Percentiles rank a stretch among this genome's conserved stretches.
Evolutionary conservation across 768 basidiomycete species (phyloP).

Genomic region (Symmetrospora coprosmae): DNA sequence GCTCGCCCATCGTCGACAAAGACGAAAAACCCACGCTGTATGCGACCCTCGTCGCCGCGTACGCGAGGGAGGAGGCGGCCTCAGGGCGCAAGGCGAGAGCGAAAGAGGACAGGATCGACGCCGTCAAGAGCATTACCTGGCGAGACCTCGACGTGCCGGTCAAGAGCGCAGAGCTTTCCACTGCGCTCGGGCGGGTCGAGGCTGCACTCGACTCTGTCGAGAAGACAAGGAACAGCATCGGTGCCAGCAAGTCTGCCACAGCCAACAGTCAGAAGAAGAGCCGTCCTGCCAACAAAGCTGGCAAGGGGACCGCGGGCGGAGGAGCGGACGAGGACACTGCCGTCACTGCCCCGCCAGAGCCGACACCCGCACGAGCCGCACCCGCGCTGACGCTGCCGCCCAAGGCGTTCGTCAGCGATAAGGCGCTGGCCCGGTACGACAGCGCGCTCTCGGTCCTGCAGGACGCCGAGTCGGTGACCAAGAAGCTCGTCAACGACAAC

Average conservation of each 20-base stretch:
- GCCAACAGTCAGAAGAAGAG: no score
- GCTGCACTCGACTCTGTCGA: neutral
- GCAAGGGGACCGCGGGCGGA: no score
- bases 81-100: neutral
- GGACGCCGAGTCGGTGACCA: constrained; percentile 72
- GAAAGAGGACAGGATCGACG: neutral
- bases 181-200: neutral
- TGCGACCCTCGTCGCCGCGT: neutral
- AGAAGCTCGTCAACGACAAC: constrained; percentile 66
- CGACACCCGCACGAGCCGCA: no score
- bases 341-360: no score
- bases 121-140: neutral
- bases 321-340: no score
- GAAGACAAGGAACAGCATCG: no score
- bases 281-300: no score
- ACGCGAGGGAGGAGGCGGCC: neutral
- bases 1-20: neutral
- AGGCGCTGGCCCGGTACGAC: constrained; percentile 72
- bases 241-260: no score
- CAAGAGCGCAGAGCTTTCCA: neutral
- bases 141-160: constrained; percentile 16
- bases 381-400: no score
- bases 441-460: constrained; percentile 65
- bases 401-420: no score
- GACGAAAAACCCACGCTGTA: neutral